Evolutionary conservation across 345 rosid species (phyloP).

Genomic region (Pugionium dolabratum): DNA sequence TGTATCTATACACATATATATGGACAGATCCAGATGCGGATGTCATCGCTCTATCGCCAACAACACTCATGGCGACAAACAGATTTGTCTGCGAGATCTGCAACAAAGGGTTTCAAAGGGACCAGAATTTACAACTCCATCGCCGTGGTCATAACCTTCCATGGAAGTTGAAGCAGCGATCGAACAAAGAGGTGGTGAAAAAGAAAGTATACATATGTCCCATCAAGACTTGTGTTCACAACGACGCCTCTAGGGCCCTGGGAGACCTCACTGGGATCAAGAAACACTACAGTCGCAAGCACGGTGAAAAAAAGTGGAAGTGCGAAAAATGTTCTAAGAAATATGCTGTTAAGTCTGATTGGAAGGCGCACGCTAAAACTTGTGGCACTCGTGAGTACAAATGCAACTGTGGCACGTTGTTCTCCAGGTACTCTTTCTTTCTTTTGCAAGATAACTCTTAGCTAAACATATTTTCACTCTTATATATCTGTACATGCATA

Average conservation of each 20-base stretch:
- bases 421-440: conserved; percentile 65
- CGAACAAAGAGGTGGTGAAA: conserved; percentile 59
- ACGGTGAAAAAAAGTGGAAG: conserved; percentile 98
- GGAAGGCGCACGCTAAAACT: conserved; percentile 96
- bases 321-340: conserved; percentile 98
- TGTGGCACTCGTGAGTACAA: conserved; percentile 96
- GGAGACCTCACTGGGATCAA: conserved; percentile 96
- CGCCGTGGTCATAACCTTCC: conserved; percentile 96
- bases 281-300: conserved; percentile 91
- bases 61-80: conserved; percentile 89
- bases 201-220: conserved; percentile 94
- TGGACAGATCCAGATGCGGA: conserved; percentile 95
- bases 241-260: conserved; percentile 81
- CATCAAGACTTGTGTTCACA: conserved; percentile 87
- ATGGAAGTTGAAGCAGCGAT: conserved; percentile 86
- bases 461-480: too few species aligned
- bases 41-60: conserved; percentile 90
- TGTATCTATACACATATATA: neutral
- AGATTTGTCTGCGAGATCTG: conserved; percentile 91
- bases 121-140: conserved; percentile 94
- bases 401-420: conserved; percentile 91
- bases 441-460: neutral
- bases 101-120: conserved; percentile 96
- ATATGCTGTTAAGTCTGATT: conserved; percentile 94
- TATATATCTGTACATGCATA: too few species aligned